Conservation (phyloP, 148 eudicot species). For the Oxyria digyna region DNA sequence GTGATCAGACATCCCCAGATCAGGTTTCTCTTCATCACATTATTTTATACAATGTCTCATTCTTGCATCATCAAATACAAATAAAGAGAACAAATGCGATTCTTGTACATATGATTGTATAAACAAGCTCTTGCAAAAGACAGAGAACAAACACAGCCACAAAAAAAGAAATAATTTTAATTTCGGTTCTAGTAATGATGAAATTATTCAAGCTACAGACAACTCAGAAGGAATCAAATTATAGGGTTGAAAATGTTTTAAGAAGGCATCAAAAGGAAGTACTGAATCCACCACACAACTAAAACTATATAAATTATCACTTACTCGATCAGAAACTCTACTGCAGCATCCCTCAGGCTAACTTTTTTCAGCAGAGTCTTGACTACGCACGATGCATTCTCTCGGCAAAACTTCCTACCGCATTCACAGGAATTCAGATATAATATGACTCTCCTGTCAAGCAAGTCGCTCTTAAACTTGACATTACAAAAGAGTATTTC, state of each 20-base stretch:
- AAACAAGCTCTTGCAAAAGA: background rate
- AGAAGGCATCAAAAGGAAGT: background rate
- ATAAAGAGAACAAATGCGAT: background rate
- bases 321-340: conserved; percentile 79
- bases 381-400: conserved; percentile 63
- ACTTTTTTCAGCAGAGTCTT: conserved; percentile 63
- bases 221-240: background rate
- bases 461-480: conserved; percentile 53
- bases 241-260: background rate
- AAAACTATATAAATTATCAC: conserved; percentile 8
- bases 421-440: conserved; percentile 74
- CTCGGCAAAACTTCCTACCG: conserved; percentile 67
- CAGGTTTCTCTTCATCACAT: background rate
- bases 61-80: background rate
- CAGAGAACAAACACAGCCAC: background rate
- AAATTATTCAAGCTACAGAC: background rate
- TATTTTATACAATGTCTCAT: background rate
- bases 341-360: conserved; percentile 76
- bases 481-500: conserved; percentile 83
- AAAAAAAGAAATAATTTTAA: background rate
- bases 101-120: background rate
- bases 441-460: conserved; percentile 64
- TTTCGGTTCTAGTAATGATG: background rate
- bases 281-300: background rate
- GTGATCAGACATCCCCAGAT: background rate